phyloP scores from a whole-genome alignment of 441 rosid species.

The Erodium texanum region DNA sequence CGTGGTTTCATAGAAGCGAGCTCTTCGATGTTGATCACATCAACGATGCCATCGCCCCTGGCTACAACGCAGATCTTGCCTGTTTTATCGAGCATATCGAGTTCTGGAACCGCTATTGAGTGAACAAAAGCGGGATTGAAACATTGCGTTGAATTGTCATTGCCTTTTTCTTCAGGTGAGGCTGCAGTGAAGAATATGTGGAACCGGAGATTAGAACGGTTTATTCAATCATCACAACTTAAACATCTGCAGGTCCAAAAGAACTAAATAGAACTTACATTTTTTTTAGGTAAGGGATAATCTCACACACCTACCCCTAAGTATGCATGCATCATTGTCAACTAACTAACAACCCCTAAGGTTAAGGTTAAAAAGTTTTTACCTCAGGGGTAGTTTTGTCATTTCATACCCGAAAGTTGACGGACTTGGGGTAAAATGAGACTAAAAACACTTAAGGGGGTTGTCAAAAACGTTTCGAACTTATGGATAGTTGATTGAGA shows the following conservation, averaged over 20 bases:
- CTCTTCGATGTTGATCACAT: conserved; percentile 55
- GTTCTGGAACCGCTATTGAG: conserved; percentile 65
- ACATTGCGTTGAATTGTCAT: conserved; percentile 42
- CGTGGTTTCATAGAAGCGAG: conserved; percentile 34
- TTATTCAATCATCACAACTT: neutral
- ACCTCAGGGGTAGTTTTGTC: too few species aligned
- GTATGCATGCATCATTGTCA: too few species aligned
- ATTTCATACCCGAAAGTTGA: too few species aligned
- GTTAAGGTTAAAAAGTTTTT: too few species aligned
- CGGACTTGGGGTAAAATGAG: too few species aligned
- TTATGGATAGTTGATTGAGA: too few species aligned
- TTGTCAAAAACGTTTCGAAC: too few species aligned
- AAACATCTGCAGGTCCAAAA: neutral
- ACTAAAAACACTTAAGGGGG: too few species aligned
- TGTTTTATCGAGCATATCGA: conserved; percentile 57
- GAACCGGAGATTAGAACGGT: neutral
- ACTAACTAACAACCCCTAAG: too few species aligned
- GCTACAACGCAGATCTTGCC: conserved; percentile 63
- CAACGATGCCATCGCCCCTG: conserved; percentile 76
- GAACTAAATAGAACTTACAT: neutral
- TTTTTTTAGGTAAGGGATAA: too few species aligned
- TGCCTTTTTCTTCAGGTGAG: conserved; percentile 30
- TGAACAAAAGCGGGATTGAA: conserved; percentile 90
- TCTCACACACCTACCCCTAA: too few species aligned
- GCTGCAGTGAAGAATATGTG: conserved; percentile 31